Evolutionary conservation across 2,329 filamentous ascomycete genomes (phyloP), one percentile per base, ranked within the genome.

Genomic region (Ramularia endophylla): DNA sequence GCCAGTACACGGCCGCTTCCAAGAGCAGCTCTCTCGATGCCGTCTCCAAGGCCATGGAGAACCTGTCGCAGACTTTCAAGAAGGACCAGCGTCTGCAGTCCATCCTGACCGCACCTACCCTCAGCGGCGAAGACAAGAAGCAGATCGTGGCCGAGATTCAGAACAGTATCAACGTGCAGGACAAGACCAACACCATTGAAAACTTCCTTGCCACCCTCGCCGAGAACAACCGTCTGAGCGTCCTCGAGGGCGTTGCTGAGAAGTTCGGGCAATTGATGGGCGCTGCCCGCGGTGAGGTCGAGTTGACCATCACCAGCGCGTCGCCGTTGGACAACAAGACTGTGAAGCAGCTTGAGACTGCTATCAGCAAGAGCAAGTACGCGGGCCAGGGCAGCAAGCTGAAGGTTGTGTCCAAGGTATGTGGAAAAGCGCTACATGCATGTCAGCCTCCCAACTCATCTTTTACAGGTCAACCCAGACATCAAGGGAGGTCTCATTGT

Each of bases 301-400:
- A 98, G 77, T 74, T 97, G 70, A 80, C 76, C 52, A 85, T 98
- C 59, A 95, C 85, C 60, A 92, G 85, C 68, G 92, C 92, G 66
- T 76, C 85, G 85, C 75, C 83, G 66, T 81, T 98, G 63, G 92
- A 98, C 70, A 78, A 71, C 75, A 89, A 81, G 77, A 88, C 85
- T 51, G 78, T 98, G 60, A 74, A 68, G 67, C 85, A 92, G 64
- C 80, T 98, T 57, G 89, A 98, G 77, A 71, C 73, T 55, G 88
- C 89, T 58, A 81, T 97, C 60, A 66, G 82, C 71, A 97, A 95
- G 79, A 95, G 88, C 50, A 70, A 82, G 65, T 94, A 88, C 73
- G 80, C 89, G 58, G 82, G 83, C 64, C 78, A 85, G 67, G 89
- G 89, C 74, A 89, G 95, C 83, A 97, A 94, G 78, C 81, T 97